Evolutionary conservation across 306 rosid genomes (phyloP), one percentile per base, ranked within the genome.

Genomic region (Malus sieversii): DNA sequence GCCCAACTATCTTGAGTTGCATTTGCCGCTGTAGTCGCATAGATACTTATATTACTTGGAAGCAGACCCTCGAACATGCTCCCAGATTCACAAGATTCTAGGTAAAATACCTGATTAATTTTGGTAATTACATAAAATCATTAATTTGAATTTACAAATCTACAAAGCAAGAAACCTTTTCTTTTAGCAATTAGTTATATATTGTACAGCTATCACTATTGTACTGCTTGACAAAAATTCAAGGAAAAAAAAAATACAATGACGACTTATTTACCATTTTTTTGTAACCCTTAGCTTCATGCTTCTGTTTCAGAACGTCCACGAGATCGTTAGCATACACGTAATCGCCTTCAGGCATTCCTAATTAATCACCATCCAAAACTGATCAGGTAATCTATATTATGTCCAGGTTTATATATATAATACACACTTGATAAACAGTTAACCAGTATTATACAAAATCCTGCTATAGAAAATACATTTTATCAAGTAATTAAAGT

Each of bases 1-100:
- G 96, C 98, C 97, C 97, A 93, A 77, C 97, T 93, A 84, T 93
- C 98, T 68, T 71, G 12, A 2, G 45, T 88, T 72, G 97, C 93
- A 79, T 91, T 93, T 68, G 98, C 38, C 45, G 98, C 97, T 8
- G 98, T 93, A 45, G 97, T 93, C 66, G 95, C 92, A 85, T 87
- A 93, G 70, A 93, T 88, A 82, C 89, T 89, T 75, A 91, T 80
- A 73, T 87, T 93, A 82, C 85, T 79, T 2, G 91, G 93, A 77
- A 95, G 97, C 88, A 93, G 86, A 59, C 97, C 98, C 78, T 93
- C 96, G 82, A 93, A 93, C 80, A 93, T 91, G 79, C 98, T 93
- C 85, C 97, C 96, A 27, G 98, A 93, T 79, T 93, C 98, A 80
- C 98, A 93, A 75, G 98, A 97, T 83, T 93, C 98, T 4, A 93